Percentiles rank a stretch among this genome's conserved stretches.
Evolutionary conservation across 2,329 filamentous ascomycete genomes (phyloP).

Genomic region (Aureobasidium namibiae): DNA sequence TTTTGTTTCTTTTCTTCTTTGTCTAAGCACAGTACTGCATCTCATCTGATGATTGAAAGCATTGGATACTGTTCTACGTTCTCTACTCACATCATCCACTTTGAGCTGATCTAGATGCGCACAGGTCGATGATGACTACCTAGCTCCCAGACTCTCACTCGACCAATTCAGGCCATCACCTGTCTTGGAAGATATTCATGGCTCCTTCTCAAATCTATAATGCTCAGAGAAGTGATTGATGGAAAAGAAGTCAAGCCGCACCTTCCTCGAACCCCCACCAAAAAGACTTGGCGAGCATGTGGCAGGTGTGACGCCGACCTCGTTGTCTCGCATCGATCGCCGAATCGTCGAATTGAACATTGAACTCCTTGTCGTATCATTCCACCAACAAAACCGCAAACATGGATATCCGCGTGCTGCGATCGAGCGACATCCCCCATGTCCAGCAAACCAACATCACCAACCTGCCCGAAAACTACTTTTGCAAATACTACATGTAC

Average conservation of each 20-base stretch:
- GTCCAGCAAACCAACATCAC: constrained; percentile 98
- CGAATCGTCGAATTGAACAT: not conserved
- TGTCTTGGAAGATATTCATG: too few species aligned
- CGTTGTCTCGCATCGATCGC: not conserved
- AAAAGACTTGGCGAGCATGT: not conserved
- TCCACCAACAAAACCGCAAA: not conserved
- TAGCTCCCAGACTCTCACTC: too few species aligned
- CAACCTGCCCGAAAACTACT: constrained; percentile 99
- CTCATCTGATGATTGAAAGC: too few species aligned
- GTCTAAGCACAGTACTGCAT: not conserved
- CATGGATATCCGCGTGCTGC: constrained; percentile 89
- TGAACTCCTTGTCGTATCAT: not conserved
- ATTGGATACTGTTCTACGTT: too few species aligned
- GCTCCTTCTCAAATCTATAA: too few species aligned
- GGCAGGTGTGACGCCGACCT: not conserved
- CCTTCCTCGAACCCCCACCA: too few species aligned
- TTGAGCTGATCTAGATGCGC: too few species aligned
- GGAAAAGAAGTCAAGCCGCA: too few species aligned
- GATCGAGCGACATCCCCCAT: constrained; percentile 73
- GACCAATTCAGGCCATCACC: too few species aligned
- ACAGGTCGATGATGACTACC: too few species aligned
- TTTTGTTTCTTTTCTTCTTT: not conserved
- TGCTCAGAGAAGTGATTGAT: too few species aligned
- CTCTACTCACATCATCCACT: too few species aligned
- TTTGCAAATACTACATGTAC: constrained; percentile 99